phyloP scores from a whole-genome alignment of 768 basidiomycete species.

The Butyriboletus loyo region DNA sequence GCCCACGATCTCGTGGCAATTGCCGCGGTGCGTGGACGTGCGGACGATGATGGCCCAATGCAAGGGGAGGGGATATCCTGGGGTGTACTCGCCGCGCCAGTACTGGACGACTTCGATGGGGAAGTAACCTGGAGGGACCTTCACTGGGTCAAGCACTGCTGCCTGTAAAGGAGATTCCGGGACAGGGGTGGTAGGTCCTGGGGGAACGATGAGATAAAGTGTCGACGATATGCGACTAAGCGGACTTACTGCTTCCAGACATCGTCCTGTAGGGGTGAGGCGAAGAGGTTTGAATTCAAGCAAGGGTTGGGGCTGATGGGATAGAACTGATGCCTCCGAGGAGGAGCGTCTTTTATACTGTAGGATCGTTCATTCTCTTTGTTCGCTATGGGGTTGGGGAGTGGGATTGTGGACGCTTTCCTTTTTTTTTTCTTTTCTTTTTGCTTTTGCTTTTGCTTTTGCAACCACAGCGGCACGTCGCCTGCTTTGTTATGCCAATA shows the following conservation, averaged over 20 bases:
- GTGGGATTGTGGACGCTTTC: neutral
- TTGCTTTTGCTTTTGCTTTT: neutral
- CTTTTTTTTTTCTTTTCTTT: too few relatives aligned
- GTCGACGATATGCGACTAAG: neutral
- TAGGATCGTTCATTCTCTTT: neutral
- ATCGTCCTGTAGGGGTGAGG: neutral
- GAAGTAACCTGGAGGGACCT: constrained; percentile 16
- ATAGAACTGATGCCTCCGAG: neutral
- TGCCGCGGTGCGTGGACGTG: constrained; percentile 15
- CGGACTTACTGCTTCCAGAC: constrained; percentile 4
- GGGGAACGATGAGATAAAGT: neutral
- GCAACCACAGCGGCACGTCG: neutral
- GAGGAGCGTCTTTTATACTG: constrained; percentile 5
- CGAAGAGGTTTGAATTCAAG: neutral
- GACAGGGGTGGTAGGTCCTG: neutral
- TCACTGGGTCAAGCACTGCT: constrained; percentile 14
- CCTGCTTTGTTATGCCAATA: constrained; percentile 2
- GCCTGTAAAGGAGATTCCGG: constrained; percentile 1
- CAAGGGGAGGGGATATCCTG: constrained; percentile 10
- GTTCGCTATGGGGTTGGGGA: neutral
- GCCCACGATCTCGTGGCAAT: constrained; percentile 25
- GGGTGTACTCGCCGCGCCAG: constrained; percentile 23
- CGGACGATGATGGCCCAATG: constrained; percentile 30
- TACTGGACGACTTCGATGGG: constrained; percentile 27
- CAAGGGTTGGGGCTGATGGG: neutral